phyloP scores from a whole-genome alignment of 176 grass and related monocot genomes.

The Carex parvula region DNA sequence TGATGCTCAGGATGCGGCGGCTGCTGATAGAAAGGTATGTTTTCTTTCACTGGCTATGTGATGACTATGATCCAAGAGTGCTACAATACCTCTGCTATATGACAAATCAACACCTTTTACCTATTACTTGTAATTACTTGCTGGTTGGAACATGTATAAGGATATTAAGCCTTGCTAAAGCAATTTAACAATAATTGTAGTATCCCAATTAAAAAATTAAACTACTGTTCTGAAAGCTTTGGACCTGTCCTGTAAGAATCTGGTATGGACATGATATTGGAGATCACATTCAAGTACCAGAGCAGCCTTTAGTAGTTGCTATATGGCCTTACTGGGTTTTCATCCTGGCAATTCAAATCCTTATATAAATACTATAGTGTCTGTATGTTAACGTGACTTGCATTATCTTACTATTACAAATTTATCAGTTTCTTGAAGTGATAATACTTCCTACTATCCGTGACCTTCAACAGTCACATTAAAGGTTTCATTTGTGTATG shows the following conservation, averaged over 20 bases:
- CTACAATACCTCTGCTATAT: background rate
- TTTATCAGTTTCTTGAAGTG: background rate
- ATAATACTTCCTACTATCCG: background rate
- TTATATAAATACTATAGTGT: background rate
- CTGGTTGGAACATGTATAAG: background rate
- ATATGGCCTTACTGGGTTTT: background rate
- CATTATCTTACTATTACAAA: background rate
- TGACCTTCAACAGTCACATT: background rate
- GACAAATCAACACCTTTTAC: background rate
- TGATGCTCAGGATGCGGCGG: conserved; percentile 39
- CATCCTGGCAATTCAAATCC: background rate
- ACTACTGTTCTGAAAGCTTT: background rate
- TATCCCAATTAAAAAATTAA: background rate
- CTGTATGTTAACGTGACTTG: background rate
- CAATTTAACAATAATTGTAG: background rate
- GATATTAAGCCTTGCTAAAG: background rate
- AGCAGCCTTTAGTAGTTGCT: background rate
- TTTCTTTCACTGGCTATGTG: conserved; percentile 16
- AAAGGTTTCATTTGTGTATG: background rate
- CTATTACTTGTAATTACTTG: background rate
- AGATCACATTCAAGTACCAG: background rate
- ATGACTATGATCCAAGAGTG: background rate
- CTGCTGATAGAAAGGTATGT: conserved; percentile 65
- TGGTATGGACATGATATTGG: background rate
- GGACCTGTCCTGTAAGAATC: background rate